These are phyloP conservation scores for Trametes cubensis DNA, from an alignment of 768 basidiomycete species.

Conservation along the genomic window DNA sequence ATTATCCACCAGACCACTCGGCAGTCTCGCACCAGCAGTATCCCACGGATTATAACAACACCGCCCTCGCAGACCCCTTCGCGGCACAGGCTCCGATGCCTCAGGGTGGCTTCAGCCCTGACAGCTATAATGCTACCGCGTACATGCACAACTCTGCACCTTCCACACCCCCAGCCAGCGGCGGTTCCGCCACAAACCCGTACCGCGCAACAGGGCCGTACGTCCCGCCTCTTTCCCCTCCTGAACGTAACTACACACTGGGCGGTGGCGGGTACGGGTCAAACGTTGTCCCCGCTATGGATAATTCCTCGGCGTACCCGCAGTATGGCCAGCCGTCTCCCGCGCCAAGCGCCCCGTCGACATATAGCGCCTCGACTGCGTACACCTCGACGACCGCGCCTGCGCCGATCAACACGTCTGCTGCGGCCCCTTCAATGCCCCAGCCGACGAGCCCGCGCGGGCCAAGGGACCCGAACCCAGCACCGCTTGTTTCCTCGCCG, in stretches of 20 bases:
- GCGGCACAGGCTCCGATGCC: conserved; percentile 37
- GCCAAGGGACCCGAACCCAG: conserved; percentile 23
- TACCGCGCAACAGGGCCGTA: conserved; percentile 17
- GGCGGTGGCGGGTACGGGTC: conserved; percentile 59
- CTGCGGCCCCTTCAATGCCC: conserved; percentile 14
- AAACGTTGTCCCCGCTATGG: conserved; percentile 39
- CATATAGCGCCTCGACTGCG: conserved; percentile 27
- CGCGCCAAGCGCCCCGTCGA: conserved; percentile 25
- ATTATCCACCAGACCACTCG: conserved; percentile 50
- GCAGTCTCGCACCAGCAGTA: conserved; percentile 55
- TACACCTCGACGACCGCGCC: conserved; percentile 32
- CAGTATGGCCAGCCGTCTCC: conserved; percentile 26
- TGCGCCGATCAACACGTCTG: conserved; percentile 42
- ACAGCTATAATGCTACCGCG: conserved; percentile 44
- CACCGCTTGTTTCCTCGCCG: conserved; percentile 21
- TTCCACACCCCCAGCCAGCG: conserved; percentile 14
- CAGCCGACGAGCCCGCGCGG: conserved; percentile 26
- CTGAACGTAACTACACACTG: conserved; percentile 58
- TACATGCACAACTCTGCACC: conserved; percentile 21
- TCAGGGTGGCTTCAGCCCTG: conserved; percentile 37
- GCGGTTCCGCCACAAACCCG: conserved; percentile 22
- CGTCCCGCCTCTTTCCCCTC: conserved; percentile 19
- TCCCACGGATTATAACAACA: conserved; percentile 45
- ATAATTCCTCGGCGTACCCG: conserved; percentile 22
- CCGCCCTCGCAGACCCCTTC: conserved; percentile 45